phyloP scores from a whole-genome alignment of 352 stramenopile species.

The Halophytophthora polymorphica region DNA sequence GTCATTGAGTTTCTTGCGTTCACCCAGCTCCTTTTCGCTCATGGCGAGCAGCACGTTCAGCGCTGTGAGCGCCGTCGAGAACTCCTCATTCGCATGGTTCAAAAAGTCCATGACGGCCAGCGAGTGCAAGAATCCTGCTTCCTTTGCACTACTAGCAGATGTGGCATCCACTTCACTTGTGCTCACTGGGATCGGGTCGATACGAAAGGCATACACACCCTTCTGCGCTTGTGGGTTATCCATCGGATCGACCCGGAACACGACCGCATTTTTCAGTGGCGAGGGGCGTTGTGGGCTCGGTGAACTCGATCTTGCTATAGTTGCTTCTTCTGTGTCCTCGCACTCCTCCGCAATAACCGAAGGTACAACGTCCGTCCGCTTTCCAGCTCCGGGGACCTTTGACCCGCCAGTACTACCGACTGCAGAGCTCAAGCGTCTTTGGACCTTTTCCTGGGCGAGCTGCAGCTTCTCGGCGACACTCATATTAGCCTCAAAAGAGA shows the following conservation, averaged over 20 bases:
- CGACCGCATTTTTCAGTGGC: conserved; percentile 26
- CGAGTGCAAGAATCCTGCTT: conserved; percentile 57
- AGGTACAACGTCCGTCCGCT: conserved; percentile 9
- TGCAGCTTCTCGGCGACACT: conserved; percentile 63
- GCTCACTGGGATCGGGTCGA: conserved; percentile 16
- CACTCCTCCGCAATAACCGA: conserved; percentile 6
- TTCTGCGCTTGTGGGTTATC: conserved; percentile 18
- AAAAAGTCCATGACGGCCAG: conserved; percentile 70
- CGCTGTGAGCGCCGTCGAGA: conserved; percentile 72
- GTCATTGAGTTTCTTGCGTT: conserved; percentile 55
- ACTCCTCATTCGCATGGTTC: conserved; percentile 68
- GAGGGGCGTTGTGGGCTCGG: conserved; percentile 19
- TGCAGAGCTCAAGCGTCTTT: conserved; percentile 25
- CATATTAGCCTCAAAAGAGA: conserved; percentile 62
- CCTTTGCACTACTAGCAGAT: conserved; percentile 20
- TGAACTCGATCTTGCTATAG: conserved; percentile 3
- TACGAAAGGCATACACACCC: conserved; percentile 20
- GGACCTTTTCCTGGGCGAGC: conserved; percentile 45
- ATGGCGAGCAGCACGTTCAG: conserved; percentile 73
- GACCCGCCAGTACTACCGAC: conserved; percentile 17
- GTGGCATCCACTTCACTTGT: background rate
- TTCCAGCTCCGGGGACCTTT: conserved; percentile 13
- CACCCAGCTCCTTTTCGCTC: conserved; percentile 48
- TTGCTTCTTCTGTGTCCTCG: conserved; percentile 1
- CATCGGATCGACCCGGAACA: conserved; percentile 43